Evolutionary conservation across 192 early-diverging fungal genomes (phyloP), one percentile per base, ranked within the genome.

Genomic region (Chytriomyces sp.): DNA sequence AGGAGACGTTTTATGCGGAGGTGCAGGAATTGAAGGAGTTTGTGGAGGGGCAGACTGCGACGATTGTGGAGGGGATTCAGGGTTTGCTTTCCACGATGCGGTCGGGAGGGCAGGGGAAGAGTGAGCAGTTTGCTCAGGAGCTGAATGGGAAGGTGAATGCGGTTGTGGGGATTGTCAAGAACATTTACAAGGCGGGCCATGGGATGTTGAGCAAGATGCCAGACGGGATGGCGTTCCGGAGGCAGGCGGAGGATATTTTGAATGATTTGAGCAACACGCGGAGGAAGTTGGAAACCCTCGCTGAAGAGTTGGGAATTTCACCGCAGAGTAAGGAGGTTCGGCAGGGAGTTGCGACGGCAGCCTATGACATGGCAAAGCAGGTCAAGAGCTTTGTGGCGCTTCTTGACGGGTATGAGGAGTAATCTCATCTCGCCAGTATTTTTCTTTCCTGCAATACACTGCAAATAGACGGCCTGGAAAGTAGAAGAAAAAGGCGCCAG

Each of bases 41-140:
- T 40, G 68, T 70, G 2, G 68, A 70, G 30, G 56, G 34, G 5
- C 54, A 70, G 25, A 70, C 68, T 14, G 57, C 56, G 3, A 38
- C 68, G 3, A 70, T 70, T 59, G 68, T 70, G 3, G 68, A 70
- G 59, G 68, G 53, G 3, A 70, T 70, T 4, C 68, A 70, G 39
- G 39, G 30, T 5, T 31, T 70, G 2, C 39, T 70, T 8, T 8
- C 17, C 8, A 59, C 57, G 7, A 70, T 70, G 55, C 54, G 68
- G 14, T 28, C 25, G 7, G 36, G 26, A 14, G 30, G 10, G 8
- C 14, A 19, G 14, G 12, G 17, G 17, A 39, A 32, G 10, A 12
- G 31, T 1, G 22, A 22, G 2, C 5, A 31, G 4, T 68, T 68
- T 34, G 8, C 55, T 22, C 22, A 30, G 19, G 68, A 70, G 12